Evolutionary conservation across 1,139 yeast species (phyloP).

Genomic region (Debaryomyces coudertii): DNA sequence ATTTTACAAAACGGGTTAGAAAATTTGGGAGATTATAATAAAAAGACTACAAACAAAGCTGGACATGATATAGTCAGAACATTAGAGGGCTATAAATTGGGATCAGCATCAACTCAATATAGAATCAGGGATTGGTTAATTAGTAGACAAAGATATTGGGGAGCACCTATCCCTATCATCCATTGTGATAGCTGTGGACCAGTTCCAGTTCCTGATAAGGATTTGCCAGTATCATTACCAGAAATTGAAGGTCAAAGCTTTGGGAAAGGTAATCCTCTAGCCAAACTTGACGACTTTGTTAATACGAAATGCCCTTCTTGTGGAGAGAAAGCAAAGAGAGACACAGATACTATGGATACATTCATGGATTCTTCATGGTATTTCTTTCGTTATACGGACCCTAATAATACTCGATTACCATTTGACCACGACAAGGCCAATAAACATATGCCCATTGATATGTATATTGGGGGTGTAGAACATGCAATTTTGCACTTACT

Average conservation of each 20-base stretch:
- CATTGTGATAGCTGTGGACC: slow-evolving; percentile 86
- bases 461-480: slow-evolving; percentile 93
- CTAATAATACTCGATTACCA: slow-evolving; percentile 58
- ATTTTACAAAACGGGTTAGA: slow-evolving; percentile 29
- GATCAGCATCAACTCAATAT: slow-evolving; percentile 55
- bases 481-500: slow-evolving; percentile 92
- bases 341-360: slow-evolving; percentile 98
- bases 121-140: slow-evolving; percentile 90
- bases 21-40: slow-evolving; percentile 53
- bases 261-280: slow-evolving; percentile 74
- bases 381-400: slow-evolving; percentile 79
- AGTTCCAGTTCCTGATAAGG: slow-evolving; percentile 85
- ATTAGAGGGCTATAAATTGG: slow-evolving; percentile 44
- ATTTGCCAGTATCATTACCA: slow-evolving; percentile 83
- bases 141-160: slow-evolving; percentile 96
- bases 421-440: slow-evolving; percentile 58
- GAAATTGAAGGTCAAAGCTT: slow-evolving; percentile 41
- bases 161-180: slow-evolving; percentile 94
- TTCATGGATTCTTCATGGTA: slow-evolving; percentile 99
- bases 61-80: slow-evolving; percentile 46
- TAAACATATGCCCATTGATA: slow-evolving; percentile 75
- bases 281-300: slow-evolving; percentile 68
- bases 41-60: slow-evolving; percentile 56
- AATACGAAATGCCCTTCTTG: slow-evolving; percentile 82
- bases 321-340: slow-evolving; percentile 74